Conservation (phyloP, 768 basidiomycete genomes). For the Kwoniella dendrophila region DNA sequence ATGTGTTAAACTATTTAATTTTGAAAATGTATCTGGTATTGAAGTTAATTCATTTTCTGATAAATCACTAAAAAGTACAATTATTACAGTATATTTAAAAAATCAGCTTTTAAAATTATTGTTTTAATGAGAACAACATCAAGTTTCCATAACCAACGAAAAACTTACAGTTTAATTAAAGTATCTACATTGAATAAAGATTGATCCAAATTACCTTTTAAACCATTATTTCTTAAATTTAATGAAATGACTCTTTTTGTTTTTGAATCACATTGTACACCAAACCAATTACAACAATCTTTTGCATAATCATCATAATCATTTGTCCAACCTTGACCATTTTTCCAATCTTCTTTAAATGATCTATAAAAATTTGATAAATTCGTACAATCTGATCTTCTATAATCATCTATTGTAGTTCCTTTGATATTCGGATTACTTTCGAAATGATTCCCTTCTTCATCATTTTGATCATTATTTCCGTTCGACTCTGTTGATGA, state of each 20-base stretch:
- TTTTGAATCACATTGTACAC: constrained; percentile 25
- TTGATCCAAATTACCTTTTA: constrained; percentile 19
- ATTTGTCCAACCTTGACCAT: constrained; percentile 14
- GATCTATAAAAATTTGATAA: constrained; percentile 18
- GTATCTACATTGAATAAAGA: constrained; percentile 21
- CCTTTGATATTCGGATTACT: not conserved
- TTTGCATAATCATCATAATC: not conserved
- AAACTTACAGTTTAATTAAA: constrained; percentile 28
- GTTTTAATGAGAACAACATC: not conserved
- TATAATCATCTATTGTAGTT: no score
- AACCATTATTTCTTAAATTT: constrained; percentile 22
- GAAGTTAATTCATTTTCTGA: constrained; percentile 25
- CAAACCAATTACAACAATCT: constrained; percentile 35
- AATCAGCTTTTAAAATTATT: no score
- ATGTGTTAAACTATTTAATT: constrained; percentile 18
- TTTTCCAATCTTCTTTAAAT: constrained; percentile 1
- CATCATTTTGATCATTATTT: not conserved
- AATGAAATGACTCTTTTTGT: constrained; percentile 20
- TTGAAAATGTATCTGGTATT: constrained; percentile 25
- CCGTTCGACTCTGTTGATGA: not conserved
- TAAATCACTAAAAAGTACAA: constrained; percentile 22
- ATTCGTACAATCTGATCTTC: constrained; percentile 9
- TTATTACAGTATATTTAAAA: no score
- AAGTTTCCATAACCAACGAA: no score
- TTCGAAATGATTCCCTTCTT: not conserved